Evolutionary conservation across 2,329 filamentous ascomycete genomes (phyloP).

Genomic region (Paecilomyces variotii): DNA sequence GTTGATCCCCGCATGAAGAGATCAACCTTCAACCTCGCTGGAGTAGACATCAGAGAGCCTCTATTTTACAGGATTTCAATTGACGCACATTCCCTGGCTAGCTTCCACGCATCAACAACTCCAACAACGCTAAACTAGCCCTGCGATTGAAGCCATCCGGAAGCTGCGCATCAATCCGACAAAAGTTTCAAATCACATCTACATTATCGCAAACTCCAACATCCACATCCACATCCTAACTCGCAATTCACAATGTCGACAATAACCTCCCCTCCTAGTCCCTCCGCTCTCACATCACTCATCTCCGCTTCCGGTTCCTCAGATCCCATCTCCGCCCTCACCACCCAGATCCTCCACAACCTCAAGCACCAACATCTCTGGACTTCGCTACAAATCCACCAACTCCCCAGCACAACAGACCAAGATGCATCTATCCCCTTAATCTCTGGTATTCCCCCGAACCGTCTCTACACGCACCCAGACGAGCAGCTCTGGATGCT

Average conservation of each 20-base stretch:
- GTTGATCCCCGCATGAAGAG: background rate
- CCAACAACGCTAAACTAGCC: background rate
- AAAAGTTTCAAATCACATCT: background rate
- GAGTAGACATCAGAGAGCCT: background rate
- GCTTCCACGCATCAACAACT: background rate
- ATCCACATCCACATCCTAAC: conserved; percentile 5
- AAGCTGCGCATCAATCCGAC: background rate
- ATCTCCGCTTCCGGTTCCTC: conserved; percentile 23
- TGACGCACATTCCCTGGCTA: background rate
- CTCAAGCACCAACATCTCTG: conserved; percentile 56
- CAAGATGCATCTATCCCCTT: conserved; percentile 31
- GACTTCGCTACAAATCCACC: conserved; percentile 48
- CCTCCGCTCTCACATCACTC: conserved; percentile 35
- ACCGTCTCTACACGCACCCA: conserved; percentile 54
- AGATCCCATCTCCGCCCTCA: conserved; percentile 36
- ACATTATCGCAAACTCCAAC: background rate
- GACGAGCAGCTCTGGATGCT: conserved; percentile 57
- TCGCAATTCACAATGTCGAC: conserved; percentile 2
- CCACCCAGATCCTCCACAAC: conserved; percentile 55
- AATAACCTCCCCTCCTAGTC: conserved; percentile 10
- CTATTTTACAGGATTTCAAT: background rate
- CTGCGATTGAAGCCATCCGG: background rate
- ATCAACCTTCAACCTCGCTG: background rate
- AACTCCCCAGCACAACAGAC: background rate
- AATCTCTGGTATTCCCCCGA: conserved; percentile 54